Percentiles rank a stretch among this genome's conserved stretches.
phyloP scores from a whole-genome alignment of 192 early-diverging fungal genomes.

The Rhizoclosmatium globosum region DNA sequence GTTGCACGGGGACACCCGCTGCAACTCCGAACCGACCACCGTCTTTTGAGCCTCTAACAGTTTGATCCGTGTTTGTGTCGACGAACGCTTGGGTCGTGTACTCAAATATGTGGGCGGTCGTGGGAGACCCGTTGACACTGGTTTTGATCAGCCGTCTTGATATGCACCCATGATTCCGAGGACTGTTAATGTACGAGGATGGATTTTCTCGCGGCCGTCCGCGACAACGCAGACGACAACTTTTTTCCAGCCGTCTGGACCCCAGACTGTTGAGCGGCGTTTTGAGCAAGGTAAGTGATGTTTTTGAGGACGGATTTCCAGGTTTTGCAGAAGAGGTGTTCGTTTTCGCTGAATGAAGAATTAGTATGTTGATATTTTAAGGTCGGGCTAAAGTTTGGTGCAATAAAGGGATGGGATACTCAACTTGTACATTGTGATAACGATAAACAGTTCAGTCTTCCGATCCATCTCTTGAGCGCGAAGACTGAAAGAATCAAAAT shows the following conservation, averaged over 20 bases:
- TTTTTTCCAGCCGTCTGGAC: constrained; percentile 61
- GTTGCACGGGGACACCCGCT: constrained; percentile 71
- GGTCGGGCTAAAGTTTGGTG: too few species aligned
- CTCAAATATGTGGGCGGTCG: constrained; percentile 74
- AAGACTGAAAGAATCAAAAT: constrained; percentile 37
- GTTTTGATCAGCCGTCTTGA: constrained; percentile 57
- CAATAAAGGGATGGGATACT: constrained; percentile 17
- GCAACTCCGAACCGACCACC: background rate
- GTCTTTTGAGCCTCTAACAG: constrained; percentile 17
- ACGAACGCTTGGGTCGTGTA: constrained; percentile 81
- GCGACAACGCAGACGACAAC: constrained; percentile 60
- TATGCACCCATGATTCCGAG: constrained; percentile 65
- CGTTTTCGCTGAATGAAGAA: constrained; percentile 71
- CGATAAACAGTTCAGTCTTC: constrained; percentile 87
- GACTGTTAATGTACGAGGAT: constrained; percentile 70
- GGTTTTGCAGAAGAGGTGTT: constrained; percentile 85
- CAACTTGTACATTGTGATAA: constrained; percentile 79
- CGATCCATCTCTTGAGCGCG: constrained; percentile 70
- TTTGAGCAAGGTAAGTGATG: constrained; percentile 86
- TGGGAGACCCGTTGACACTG: constrained; percentile 68
- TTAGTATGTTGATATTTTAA: background rate
- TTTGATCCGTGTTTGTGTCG: constrained; percentile 56
- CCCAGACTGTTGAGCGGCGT: constrained; percentile 68
- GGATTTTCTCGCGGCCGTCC: constrained; percentile 53
- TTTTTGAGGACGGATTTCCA: constrained; percentile 89